Percentiles rank a stretch among this genome's conserved stretches.
phyloP scores from a whole-genome alignment of 208 protist species.

The Trypanosoma congolense region DNA sequence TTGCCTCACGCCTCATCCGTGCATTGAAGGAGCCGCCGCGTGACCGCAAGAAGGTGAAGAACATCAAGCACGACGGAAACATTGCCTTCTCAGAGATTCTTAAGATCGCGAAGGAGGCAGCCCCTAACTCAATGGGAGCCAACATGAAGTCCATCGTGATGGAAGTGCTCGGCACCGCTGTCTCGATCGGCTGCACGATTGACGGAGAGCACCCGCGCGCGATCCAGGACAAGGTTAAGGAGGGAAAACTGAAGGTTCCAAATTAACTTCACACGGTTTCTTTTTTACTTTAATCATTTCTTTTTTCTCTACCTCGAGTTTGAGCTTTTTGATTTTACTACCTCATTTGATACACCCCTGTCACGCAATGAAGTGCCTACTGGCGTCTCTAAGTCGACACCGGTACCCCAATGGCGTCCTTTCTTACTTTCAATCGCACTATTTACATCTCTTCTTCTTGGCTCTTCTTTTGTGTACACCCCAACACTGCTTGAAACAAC shows the following conservation, averaged over 20 bases:
- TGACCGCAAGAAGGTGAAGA: slow-evolving; percentile 99
- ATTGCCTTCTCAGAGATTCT: slow-evolving; percentile 96
- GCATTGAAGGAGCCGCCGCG: slow-evolving; percentile 99
- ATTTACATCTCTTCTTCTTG: slow-evolving; percentile 3
- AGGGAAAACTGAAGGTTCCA: slow-evolving; percentile 90
- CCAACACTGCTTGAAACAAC: not conserved
- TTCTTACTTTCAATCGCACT: too few relatives aligned
- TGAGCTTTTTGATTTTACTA: slow-evolving; percentile 16
- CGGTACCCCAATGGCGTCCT: too few relatives aligned
- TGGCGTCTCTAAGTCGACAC: too few relatives aligned
- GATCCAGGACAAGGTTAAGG: slow-evolving; percentile 91
- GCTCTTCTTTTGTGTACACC: not conserved
- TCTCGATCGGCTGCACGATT: slow-evolving; percentile 97
- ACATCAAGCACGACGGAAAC: slow-evolving; percentile 99
- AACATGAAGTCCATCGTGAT: slow-evolving; percentile 94
- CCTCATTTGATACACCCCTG: too few relatives aligned
- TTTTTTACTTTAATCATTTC: slow-evolving; percentile 25
- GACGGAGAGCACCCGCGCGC: slow-evolving; percentile 92
- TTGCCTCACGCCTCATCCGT: slow-evolving; percentile 96
- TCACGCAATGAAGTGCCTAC: too few relatives aligned
- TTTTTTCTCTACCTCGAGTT: slow-evolving; percentile 13
- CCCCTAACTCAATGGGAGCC: slow-evolving; percentile 92
- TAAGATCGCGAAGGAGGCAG: slow-evolving; percentile 95
- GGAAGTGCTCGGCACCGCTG: slow-evolving; percentile 98
- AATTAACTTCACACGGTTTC: slow-evolving; percentile 28